Evolutionary conservation across 805 yeast genomes (phyloP).

Genomic region (Peterozyma xylosa): DNA sequence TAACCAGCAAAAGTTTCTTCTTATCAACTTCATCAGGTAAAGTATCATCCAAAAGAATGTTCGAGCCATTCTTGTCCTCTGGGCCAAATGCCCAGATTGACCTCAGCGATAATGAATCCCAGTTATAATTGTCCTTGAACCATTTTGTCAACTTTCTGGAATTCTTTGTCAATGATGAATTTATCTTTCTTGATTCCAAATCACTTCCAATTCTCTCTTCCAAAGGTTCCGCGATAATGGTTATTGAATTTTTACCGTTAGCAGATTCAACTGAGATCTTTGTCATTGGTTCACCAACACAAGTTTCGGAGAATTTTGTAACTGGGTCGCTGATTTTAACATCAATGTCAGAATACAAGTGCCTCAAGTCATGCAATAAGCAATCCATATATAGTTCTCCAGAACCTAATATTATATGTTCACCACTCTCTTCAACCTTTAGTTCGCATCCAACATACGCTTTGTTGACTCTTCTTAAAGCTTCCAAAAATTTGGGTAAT

Average conservation of each 20-base stretch:
- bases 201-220: slow-evolving; percentile 46
- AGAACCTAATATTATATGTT: slow-evolving; percentile 68
- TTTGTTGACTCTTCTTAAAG: slow-evolving; percentile 52
- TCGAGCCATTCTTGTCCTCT: slow-evolving; percentile 38
- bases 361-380: slow-evolving; percentile 66
- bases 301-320: slow-evolving; percentile 73
- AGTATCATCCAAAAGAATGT: slow-evolving; percentile 63
- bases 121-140: slow-evolving; percentile 50
- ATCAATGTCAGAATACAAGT: slow-evolving; percentile 53
- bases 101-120: slow-evolving; percentile 83
- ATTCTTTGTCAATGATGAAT: slow-evolving; percentile 23
- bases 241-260: slow-evolving; percentile 46
- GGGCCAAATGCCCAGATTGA: slow-evolving; percentile 78
- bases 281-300: slow-evolving; percentile 55
- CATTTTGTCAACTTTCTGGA: slow-evolving; percentile 40
- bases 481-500: slow-evolving; percentile 64
- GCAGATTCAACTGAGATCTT: slow-evolving; percentile 56
- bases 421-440: slow-evolving; percentile 86
- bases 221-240: slow-evolving; percentile 74
- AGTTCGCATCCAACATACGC: slow-evolving; percentile 60
- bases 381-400: slow-evolving; percentile 91
- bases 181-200: slow-evolving; percentile 41
- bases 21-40: slow-evolving; percentile 65
- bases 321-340: slow-evolving; percentile 83
- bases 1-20: slow-evolving; percentile 31